Conservation (phyloP, 2,329 filamentous ascomycete genomes). For the Aureobasidium zeae region DNA sequence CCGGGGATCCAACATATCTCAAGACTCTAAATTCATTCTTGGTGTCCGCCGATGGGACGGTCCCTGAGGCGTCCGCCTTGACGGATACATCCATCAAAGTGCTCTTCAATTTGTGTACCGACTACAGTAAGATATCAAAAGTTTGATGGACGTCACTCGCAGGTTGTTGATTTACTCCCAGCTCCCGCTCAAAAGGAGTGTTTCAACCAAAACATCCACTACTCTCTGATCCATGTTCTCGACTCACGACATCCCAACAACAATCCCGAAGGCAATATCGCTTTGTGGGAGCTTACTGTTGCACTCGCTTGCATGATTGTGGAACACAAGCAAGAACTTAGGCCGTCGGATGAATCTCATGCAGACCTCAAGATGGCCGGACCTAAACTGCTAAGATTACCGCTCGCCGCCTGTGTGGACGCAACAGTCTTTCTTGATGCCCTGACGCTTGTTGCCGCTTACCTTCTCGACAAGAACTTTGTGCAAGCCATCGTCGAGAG, state of each 20-base stretch:
- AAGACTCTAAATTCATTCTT: conserved; percentile 2
- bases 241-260: not conserved
- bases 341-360: not conserved
- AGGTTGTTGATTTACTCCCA: not conserved
- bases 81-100: conserved; percentile 15
- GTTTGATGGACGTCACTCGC: not conserved
- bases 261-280: too few relatives aligned
- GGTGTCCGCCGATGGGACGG: not conserved
- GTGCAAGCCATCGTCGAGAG: conserved; percentile 6
- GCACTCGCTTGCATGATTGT: conserved; percentile 9
- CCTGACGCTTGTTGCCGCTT: conserved; percentile 9
- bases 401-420: conserved; percentile 15
- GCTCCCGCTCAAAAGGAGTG: conserved; percentile 14
- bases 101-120: conserved; percentile 17
- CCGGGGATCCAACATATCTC: conserved; percentile 3
- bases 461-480: conserved; percentile 15
- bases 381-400: conserved; percentile 7
- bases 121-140: conserved; percentile 10
- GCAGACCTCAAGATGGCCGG: not conserved
- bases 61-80: not conserved
- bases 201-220: conserved; percentile 15
- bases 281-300: conserved; percentile 5
- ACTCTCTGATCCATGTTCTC: conserved; percentile 13
- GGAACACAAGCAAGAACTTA: conserved; percentile 7
- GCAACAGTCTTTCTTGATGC: conserved; percentile 17